phyloP scores from a whole-genome alignment of 306 rosid genomes.

The Betula pendula region DNA sequence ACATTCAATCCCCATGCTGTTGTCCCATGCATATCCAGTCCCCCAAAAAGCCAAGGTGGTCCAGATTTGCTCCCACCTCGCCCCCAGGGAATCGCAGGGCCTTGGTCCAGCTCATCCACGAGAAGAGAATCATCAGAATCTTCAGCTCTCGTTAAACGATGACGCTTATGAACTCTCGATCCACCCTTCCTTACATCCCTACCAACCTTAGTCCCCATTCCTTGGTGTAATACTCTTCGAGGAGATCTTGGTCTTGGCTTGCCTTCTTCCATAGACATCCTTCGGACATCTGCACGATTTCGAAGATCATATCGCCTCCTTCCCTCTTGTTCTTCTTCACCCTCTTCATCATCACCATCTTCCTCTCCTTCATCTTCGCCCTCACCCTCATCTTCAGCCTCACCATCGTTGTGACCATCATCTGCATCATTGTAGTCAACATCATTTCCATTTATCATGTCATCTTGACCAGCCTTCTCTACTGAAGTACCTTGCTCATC shows the following conservation, averaged over 20 bases:
- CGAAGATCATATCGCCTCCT: constrained; percentile 94
- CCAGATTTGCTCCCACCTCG: constrained; percentile 88
- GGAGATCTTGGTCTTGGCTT: constrained; percentile 82
- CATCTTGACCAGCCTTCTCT: constrained; percentile 72
- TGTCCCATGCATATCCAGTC: constrained; percentile 86
- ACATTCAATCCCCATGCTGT: constrained; percentile 86
- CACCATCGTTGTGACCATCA: constrained; percentile 68
- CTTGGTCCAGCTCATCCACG: constrained; percentile 95
- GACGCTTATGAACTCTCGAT: constrained; percentile 90
- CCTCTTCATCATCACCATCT: constrained; percentile 75
- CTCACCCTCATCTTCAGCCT: constrained; percentile 58
- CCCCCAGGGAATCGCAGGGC: constrained; percentile 93
- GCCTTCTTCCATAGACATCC: constrained; percentile 83
- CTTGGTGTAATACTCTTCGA: constrained; percentile 87
- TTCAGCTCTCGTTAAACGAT: constrained; percentile 72
- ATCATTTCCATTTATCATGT: constrained; percentile 84
- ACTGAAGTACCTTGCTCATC: constrained; percentile 74
- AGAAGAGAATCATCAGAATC: constrained; percentile 99
- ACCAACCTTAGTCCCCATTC: constrained; percentile 82
- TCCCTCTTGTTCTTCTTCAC: constrained; percentile 89
- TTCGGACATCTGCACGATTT: constrained; percentile 83
- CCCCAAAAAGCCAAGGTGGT: constrained; percentile 95
- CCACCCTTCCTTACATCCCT: constrained; percentile 96
- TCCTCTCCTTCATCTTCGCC: constrained; percentile 33
- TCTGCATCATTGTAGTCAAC: constrained; percentile 76